Percentiles rank a stretch among this genome's conserved stretches.
Evolutionary conservation across 148 eudicot species (phyloP).

Genomic region (Rheum nobile): DNA sequence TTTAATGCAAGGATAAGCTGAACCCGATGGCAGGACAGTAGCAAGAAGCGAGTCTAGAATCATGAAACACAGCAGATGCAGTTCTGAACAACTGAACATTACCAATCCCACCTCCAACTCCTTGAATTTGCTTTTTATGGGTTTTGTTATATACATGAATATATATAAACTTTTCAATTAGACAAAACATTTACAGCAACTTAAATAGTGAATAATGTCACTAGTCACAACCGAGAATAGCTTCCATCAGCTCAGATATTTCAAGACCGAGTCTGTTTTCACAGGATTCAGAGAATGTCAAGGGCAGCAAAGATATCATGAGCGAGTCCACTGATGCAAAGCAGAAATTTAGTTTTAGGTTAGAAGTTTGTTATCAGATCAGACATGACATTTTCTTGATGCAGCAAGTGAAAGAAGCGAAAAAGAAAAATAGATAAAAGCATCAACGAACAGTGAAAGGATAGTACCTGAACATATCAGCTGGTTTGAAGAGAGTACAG

Average conservation of each 20-base stretch:
- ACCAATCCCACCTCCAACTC: neutral
- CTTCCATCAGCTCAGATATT: neutral
- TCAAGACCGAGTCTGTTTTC: neutral
- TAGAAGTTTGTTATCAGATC: neutral
- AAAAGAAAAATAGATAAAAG: neutral
- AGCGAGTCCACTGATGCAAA: neutral
- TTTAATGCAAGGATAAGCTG: no score
- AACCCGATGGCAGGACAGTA: neutral
- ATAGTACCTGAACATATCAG: constrained; percentile 2
- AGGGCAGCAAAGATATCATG: neutral
- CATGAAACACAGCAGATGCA: neutral
- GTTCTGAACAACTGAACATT: neutral
- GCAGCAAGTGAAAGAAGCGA: neutral
- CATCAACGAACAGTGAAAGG: neutral
- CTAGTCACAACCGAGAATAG: neutral
- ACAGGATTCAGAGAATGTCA: neutral
- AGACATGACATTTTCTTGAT: neutral
- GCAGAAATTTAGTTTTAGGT: neutral
- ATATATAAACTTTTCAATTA: neutral
- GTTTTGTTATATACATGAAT: neutral
- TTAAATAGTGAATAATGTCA: neutral
- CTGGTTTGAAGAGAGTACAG: constrained; percentile 2
- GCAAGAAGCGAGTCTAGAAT: neutral
- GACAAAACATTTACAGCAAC: constrained; percentile 1
- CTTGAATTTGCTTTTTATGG: neutral